Base-by-base conservation (phyloP, 164 flowering plant genomes). In the Liriodendron chinense region DNA sequence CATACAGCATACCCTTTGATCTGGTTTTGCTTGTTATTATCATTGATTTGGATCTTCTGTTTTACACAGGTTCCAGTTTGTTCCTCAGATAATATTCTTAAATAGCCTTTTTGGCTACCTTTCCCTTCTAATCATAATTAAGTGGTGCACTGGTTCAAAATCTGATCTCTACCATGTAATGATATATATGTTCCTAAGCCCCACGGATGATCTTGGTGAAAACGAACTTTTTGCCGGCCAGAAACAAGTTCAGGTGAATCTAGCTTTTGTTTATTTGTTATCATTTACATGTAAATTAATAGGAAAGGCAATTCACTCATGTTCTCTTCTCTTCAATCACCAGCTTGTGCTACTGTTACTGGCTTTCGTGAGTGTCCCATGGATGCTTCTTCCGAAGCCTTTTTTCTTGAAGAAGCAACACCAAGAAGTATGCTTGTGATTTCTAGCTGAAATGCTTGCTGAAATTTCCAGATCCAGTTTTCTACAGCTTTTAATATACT, bases 371-470 rank as follows among this genome's bases (percentile, higher is more conserved):
- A 81, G 98, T 80, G 98, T 96, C 24, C 99, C 99, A 53, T 96
- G 98, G 97, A 96, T 96, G 99, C 88, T 96, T 49, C 64, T 96
- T 62, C 99, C 99, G 67, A 96, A 92, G 87, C 99, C 99, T 57
- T 91, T 96, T 78, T 77, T 96, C 70, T 78, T 96, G 87, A 94
- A 94, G 86, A 84, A 77, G 79, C 98, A 96, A 81, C 94, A 94
- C 49, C 75, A 90, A 83, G 82, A 81, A 3, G 99, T 93, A 86
- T 72, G 86, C 43, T 47, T 26, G 10, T 73, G 3, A 49, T 43
- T 50, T 47, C 7, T 20, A 25, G 12, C 74, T 34, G 13, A 61
- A n/a, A 43, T 26, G 26, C 43, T 61, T 22, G 18, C 57, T 22
- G 47, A 20, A 18, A 7, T 47, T 47, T 67, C 26, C n/a, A n/a